These are phyloP conservation scores for Liquidambar formosana DNA, from an alignment of 164 flowering plant species.

Conservation along the genomic window DNA sequence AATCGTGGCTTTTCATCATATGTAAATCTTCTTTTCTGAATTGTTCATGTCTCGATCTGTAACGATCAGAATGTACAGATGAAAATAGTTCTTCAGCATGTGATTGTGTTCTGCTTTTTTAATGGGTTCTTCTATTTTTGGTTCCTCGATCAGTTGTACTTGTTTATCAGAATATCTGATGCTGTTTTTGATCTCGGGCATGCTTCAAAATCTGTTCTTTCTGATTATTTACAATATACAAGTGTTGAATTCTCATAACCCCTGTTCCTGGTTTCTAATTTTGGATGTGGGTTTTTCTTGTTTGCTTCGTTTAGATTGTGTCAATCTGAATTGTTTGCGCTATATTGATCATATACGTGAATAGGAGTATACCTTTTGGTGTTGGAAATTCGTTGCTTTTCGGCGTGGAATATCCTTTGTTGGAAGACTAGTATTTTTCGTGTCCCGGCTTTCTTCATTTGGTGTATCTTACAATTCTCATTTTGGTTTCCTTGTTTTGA, in stretches of 20 bases:
- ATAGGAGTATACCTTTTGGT: constrained; percentile 14
- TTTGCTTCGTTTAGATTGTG: constrained; percentile 12
- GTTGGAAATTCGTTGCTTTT: constrained; percentile 29
- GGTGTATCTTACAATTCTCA: constrained; percentile 2
- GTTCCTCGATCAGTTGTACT: constrained; percentile 12
- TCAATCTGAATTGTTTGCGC: constrained; percentile 6
- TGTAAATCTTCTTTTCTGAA: constrained; percentile 32
- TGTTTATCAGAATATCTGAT: constrained; percentile 7
- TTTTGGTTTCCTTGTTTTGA: neutral
- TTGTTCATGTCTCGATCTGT: constrained; percentile 32
- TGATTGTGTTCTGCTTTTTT: constrained; percentile 11
- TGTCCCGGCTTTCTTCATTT: constrained; percentile 22
- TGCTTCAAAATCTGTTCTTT: constrained; percentile 10
- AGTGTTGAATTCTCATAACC: constrained; percentile 4
- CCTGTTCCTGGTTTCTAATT: constrained; percentile 14
- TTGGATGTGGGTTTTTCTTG: constrained; percentile 17
- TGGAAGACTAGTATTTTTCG: constrained; percentile 31
- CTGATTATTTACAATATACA: constrained; percentile 6
- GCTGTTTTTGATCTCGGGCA: constrained; percentile 11
- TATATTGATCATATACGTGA: constrained; percentile 19
- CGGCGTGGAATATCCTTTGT: constrained; percentile 35
- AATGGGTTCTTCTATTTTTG: constrained; percentile 12
- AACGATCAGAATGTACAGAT: constrained; percentile 30
- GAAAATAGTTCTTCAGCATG: constrained; percentile 9
- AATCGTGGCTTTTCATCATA: constrained; percentile 28